Conservation (phyloP, 2,329 filamentous ascomycete genomes). For the Coniosporium tulheliwenetii region DNA sequence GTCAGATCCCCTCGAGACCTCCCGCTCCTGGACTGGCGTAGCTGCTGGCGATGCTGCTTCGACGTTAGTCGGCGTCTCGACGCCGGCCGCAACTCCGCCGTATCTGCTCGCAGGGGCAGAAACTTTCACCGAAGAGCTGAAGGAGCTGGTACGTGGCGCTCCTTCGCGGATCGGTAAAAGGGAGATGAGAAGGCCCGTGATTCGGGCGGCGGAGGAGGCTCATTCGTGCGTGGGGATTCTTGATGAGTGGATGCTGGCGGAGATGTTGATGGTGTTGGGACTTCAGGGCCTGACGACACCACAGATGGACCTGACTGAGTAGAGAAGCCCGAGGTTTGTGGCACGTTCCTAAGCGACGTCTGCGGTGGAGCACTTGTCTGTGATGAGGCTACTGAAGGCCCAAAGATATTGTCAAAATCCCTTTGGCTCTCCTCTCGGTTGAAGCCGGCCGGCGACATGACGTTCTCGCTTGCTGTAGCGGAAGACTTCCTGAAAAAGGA, state of each 20-base stretch:
- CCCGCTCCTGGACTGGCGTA: constrained; percentile 34
- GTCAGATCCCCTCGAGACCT: constrained; percentile 10
- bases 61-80: constrained; percentile 28
- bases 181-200: constrained; percentile 65
- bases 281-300: constrained; percentile 31
- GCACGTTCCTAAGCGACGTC: constrained; percentile 43
- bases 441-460: constrained; percentile 34
- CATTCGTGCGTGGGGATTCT: constrained; percentile 38
- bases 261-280: constrained; percentile 46
- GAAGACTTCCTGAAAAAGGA: constrained; percentile 69
- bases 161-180: constrained; percentile 54
- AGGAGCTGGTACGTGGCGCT: constrained; percentile 42
- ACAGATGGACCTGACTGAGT: constrained; percentile 25
- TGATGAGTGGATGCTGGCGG: constrained; percentile 40
- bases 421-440: constrained; percentile 23
- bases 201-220: constrained; percentile 51
- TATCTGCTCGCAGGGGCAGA: constrained; percentile 55
- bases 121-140: constrained; percentile 63
- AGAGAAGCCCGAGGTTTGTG: constrained; percentile 18
- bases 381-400: constrained; percentile 42
- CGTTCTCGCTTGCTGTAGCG: constrained; percentile 31
- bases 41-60: constrained; percentile 29
- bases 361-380: constrained; percentile 31
- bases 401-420: constrained; percentile 78
- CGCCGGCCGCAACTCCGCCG: constrained; percentile 29